Evolutionary conservation across 768 basidiomycete species (phyloP).

Genomic region (Tulasnella sp.): DNA sequence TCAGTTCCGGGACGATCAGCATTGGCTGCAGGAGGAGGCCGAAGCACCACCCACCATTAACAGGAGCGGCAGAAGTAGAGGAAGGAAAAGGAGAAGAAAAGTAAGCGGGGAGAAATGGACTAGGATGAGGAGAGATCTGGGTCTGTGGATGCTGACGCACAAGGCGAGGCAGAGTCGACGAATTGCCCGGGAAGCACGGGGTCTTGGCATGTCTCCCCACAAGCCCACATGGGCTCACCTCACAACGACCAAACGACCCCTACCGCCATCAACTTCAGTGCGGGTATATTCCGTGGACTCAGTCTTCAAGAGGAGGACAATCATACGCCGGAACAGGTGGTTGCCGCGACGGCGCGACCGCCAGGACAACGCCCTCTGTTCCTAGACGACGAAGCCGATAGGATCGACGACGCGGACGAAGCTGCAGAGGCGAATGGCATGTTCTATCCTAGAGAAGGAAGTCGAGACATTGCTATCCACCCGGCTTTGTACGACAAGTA

Average conservation of each 20-base stretch:
- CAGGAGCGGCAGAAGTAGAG: conserved; percentile 47
- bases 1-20: conserved; percentile 72
- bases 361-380: conserved; percentile 14
- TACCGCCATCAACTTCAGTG: conserved; percentile 8
- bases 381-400: conserved; percentile 14
- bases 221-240: background rate
- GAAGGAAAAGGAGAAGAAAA: conserved; percentile 19
- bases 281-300: conserved; percentile 18
- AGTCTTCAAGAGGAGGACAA: conserved; percentile 10
- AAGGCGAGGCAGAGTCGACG: background rate
- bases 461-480: conserved; percentile 1
- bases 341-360: background rate
- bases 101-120: conserved; percentile 24
- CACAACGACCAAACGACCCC: background rate
- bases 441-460: background rate
- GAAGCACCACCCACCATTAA: conserved; percentile 81
- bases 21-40: conserved; percentile 84
- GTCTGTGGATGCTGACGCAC: background rate
- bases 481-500: conserved; percentile 30
- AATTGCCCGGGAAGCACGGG: background rate
- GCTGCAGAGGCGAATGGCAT: background rate
- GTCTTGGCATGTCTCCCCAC: conserved; percentile 7
- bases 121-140: conserved; percentile 13
- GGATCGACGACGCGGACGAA: background rate
- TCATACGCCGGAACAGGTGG: background rate